phyloP scores from a whole-genome alignment of 129 eudicot species.

The Arctium lappa region DNA sequence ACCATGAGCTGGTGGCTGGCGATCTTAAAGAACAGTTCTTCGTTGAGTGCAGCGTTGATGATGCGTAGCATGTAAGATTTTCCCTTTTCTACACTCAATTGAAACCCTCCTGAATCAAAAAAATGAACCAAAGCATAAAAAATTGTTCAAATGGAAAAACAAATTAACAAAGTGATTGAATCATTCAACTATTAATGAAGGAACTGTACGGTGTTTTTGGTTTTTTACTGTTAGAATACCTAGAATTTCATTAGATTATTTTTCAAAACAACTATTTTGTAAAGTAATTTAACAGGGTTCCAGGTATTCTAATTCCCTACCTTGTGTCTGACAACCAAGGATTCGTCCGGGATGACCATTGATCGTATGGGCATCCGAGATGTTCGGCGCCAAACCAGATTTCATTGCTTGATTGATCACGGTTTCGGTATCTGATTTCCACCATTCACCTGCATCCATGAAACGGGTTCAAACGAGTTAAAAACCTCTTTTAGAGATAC shows the following conservation, averaged over 20 bases:
- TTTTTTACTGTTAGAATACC: too few species aligned
- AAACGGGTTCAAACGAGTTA: neutral
- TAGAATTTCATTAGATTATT: too few species aligned
- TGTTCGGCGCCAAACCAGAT: slow-evolving; percentile 67
- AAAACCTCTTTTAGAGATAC: neutral
- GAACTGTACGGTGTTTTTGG: neutral
- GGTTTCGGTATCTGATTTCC: slow-evolving; percentile 72
- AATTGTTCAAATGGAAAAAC: neutral
- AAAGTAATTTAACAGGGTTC: neutral
- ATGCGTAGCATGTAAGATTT: slow-evolving; percentile 66
- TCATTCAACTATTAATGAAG: too few species aligned
- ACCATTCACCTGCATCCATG: slow-evolving; percentile 53
- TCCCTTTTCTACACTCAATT: slow-evolving; percentile 46
- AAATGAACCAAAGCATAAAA: neutral
- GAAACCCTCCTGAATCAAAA: slow-evolving; percentile 37
- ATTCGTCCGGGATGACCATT: slow-evolving; percentile 65
- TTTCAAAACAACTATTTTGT: too few species aligned
- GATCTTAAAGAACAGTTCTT: slow-evolving; percentile 72
- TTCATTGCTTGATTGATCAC: slow-evolving; percentile 63
- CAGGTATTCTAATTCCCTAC: neutral
- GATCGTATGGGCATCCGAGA: slow-evolving; percentile 74
- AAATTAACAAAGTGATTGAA: neutral
- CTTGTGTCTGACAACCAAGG: slow-evolving; percentile 36
- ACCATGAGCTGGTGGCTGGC: slow-evolving; percentile 63
- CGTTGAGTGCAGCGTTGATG: slow-evolving; percentile 76